A percentile compares a stretch with the other conserved stretches of the same genome.
These are phyloP conservation scores for Pilasporangium apinafurcum DNA, from an alignment of 352 stramenopile genomes.

Conservation along the genomic window DNA sequence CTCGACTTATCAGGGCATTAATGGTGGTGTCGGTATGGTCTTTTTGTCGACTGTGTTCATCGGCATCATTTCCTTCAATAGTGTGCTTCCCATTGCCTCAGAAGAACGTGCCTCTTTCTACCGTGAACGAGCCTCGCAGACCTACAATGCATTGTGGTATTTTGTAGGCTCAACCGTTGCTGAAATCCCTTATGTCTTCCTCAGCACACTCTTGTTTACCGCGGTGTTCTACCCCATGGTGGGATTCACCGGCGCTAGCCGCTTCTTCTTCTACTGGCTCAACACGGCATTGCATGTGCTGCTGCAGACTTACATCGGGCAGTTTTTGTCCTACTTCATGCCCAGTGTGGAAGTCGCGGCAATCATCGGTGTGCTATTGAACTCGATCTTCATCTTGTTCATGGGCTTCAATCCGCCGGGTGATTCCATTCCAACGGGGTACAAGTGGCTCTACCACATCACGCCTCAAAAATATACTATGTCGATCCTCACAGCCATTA, in stretches of 20 bases:
- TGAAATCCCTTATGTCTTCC: conserved; percentile 59
- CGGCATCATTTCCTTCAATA: conserved; percentile 64
- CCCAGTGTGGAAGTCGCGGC: conserved; percentile 13
- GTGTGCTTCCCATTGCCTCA: conserved; percentile 60
- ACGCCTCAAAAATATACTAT: conserved; percentile 9
- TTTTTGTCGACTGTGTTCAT: conserved; percentile 76
- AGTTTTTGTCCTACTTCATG: conserved; percentile 8
- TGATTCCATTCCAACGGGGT: conserved; percentile 9
- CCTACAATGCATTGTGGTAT: conserved; percentile 73
- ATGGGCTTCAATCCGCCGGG: conserved; percentile 14
- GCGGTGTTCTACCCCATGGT: conserved; percentile 73
- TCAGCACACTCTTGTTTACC: conserved; percentile 28
- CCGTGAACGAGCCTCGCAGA: conserved; percentile 75
- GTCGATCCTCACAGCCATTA: neutral
- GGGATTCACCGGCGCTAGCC: conserved; percentile 17
- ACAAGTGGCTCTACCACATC: conserved; percentile 20
- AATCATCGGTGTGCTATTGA: conserved; percentile 15
- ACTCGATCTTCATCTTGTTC: conserved; percentile 19
- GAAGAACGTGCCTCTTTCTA: conserved; percentile 87
- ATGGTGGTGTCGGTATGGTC: conserved; percentile 52
- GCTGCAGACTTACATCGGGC: neutral
- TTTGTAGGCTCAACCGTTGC: conserved; percentile 54
- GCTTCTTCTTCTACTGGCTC: neutral
- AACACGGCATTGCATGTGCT: neutral
- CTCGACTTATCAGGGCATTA: conserved; percentile 27